phyloP scores from a whole-genome alignment of 176 grass and related monocot species.

The Microstegium vimineum region DNA sequence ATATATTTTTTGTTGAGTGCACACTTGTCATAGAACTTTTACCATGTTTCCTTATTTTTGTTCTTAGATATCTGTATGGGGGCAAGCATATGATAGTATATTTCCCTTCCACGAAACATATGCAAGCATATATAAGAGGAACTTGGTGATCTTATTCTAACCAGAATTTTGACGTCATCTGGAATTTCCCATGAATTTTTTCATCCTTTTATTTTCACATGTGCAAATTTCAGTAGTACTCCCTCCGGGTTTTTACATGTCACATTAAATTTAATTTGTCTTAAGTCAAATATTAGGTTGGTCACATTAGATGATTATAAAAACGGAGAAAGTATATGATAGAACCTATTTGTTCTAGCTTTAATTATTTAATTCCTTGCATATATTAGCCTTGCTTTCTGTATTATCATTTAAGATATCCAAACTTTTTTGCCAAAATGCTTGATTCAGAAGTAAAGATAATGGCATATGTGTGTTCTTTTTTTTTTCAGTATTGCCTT shows the following conservation, averaged over 20 bases:
- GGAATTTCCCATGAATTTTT: neutral
- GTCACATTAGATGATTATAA: no score
- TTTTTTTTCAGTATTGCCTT: neutral
- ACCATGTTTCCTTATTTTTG: neutral
- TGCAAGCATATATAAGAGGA: neutral
- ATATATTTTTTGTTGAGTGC: no score
- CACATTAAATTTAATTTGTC: no score
- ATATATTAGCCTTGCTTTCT: neutral
- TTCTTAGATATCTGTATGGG: neutral
- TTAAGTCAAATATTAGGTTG: no score
- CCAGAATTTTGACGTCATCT: neutral
- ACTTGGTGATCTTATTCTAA: neutral
- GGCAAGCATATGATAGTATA: slow-evolving; percentile 28
- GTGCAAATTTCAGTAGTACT: neutral
- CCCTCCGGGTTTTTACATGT: no score
- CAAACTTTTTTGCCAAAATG: neutral
- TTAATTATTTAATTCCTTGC: neutral
- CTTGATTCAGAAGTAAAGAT: neutral
- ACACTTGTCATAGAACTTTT: neutral
- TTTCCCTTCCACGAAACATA: neutral
- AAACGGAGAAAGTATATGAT: no score
- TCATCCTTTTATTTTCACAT: neutral
- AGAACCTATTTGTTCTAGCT: neutral
- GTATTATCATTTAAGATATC: neutral
- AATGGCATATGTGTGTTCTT: neutral